Conservation (phyloP, 2,329 filamentous ascomycete genomes). For the Nothopassalora personata region DNA sequence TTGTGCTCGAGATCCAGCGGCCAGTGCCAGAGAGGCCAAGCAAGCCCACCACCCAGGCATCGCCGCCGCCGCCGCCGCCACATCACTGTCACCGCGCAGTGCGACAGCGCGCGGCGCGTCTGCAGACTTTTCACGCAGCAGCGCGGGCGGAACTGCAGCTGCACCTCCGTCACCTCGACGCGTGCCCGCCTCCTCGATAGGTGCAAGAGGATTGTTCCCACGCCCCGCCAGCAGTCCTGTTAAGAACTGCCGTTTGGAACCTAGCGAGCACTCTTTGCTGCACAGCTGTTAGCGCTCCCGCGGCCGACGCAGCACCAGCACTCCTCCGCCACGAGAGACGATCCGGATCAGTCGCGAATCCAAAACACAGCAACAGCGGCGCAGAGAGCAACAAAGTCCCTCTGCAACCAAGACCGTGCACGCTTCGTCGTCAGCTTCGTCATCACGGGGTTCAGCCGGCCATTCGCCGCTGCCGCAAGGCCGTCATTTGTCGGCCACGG, state of each 20-base stretch:
- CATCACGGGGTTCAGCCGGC: conserved; percentile 15
- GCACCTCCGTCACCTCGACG: neutral
- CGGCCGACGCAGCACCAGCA: neutral
- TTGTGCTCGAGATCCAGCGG: neutral
- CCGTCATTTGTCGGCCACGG: conserved; percentile 11
- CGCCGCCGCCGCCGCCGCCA: neutral
- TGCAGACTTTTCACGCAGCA: neutral
- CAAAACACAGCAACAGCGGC: neutral
- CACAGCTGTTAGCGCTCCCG: conserved; percentile 7
- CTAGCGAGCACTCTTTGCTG: neutral
- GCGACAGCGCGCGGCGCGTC: neutral
- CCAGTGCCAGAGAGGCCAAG: neutral
- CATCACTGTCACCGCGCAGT: neutral
- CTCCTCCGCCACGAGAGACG: neutral
- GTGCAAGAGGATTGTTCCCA: neutral
- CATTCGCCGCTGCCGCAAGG: conserved; percentile 10
- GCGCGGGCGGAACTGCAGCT: neutral
- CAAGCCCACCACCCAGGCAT: neutral
- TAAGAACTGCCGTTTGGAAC: conserved; percentile 5
- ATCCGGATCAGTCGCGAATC: neutral
- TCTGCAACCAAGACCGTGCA: conserved; percentile 7
- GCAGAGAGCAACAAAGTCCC: neutral
- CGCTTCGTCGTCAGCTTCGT: conserved; percentile 8
- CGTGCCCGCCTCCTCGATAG: neutral
- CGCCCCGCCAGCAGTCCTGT: conserved; percentile 3